Evolutionary conservation across 2,329 filamentous ascomycete genomes (phyloP).

Genomic region (Phialophora chinensis): DNA sequence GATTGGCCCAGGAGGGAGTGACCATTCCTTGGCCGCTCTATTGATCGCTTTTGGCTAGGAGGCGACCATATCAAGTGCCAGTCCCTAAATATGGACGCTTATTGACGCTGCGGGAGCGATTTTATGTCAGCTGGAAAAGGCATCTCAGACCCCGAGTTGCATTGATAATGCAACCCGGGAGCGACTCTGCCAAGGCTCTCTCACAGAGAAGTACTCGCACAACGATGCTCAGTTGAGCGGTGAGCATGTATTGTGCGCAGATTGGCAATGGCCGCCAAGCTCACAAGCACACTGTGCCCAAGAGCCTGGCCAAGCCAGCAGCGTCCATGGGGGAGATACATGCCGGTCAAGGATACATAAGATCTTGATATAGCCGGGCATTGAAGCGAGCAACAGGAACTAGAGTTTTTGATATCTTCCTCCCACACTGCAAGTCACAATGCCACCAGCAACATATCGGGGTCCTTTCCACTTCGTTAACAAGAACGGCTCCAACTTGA

Average conservation of each 20-base stretch:
- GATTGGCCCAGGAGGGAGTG: neutral
- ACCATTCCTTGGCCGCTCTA: slow-evolving; percentile 2
- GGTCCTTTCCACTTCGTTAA: slow-evolving; percentile 28
- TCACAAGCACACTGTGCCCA: neutral
- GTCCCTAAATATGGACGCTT: slow-evolving; percentile 6
- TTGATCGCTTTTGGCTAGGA: neutral
- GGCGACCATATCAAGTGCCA: neutral
- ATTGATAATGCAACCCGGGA: neutral
- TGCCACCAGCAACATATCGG: slow-evolving; percentile 6
- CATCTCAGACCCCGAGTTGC: neutral
- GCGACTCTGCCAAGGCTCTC: slow-evolving; percentile 1
- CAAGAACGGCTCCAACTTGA: slow-evolving; percentile 28
- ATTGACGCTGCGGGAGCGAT: neutral
- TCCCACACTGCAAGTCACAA: neutral
- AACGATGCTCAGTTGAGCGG: slow-evolving; percentile 9
- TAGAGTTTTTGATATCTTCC: neutral
- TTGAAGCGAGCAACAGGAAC: neutral
- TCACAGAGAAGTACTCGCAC: neutral
- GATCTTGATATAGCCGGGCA: neutral
- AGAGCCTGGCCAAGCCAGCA: too few relatives aligned
- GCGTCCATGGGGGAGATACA: neutral
- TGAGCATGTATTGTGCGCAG: neutral
- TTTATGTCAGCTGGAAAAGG: slow-evolving; percentile 11
- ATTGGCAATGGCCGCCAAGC: neutral
- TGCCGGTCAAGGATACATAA: neutral